phyloP scores from a whole-genome alignment of 306 rosid species.

The Luffa aegyptiaca region DNA sequence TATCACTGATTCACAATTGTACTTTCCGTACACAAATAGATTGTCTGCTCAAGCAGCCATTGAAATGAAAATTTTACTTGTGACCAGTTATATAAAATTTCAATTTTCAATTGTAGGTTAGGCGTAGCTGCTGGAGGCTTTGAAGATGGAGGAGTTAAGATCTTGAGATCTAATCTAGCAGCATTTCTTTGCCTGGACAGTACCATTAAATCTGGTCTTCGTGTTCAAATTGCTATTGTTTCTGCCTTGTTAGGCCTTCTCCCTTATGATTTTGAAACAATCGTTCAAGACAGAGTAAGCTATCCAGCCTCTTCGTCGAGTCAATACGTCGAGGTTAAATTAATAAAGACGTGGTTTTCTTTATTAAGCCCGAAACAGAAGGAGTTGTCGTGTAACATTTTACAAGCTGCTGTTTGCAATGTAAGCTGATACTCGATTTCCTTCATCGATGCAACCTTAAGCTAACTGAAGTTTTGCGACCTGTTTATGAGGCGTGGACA shows the following conservation, averaged over 20 bases:
- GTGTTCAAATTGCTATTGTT: slow-evolving; percentile 48
- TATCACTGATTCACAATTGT: neutral
- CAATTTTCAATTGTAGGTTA: slow-evolving; percentile 35
- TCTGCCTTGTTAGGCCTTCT: slow-evolving; percentile 45
- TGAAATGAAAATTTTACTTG: neutral
- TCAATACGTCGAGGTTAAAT: slow-evolving; percentile 25
- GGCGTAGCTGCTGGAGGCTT: slow-evolving; percentile 60
- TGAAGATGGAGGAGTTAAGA: slow-evolving; percentile 49
- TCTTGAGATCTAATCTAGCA: slow-evolving; percentile 37
- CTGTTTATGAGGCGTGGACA: neutral
- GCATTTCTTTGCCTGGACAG: slow-evolving; percentile 27
- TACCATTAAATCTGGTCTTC: slow-evolving; percentile 24
- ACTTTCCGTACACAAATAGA: neutral
- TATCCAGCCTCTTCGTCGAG: slow-evolving; percentile 15
- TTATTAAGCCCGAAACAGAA: slow-evolving; percentile 44
- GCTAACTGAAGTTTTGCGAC: neutral
- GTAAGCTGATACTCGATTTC: neutral
- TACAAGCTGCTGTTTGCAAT: slow-evolving; percentile 14
- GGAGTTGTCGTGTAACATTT: slow-evolving; percentile 33
- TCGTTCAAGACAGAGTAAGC: slow-evolving; percentile 25
- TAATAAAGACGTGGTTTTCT: slow-evolving; percentile 51
- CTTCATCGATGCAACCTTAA: neutral
- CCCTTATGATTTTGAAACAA: slow-evolving; percentile 41
- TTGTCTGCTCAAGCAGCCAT: neutral
- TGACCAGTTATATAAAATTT: neutral